Conservation (phyloP, 1,139 yeast genomes). For the Wickerhamomyces sp. region DNA sequence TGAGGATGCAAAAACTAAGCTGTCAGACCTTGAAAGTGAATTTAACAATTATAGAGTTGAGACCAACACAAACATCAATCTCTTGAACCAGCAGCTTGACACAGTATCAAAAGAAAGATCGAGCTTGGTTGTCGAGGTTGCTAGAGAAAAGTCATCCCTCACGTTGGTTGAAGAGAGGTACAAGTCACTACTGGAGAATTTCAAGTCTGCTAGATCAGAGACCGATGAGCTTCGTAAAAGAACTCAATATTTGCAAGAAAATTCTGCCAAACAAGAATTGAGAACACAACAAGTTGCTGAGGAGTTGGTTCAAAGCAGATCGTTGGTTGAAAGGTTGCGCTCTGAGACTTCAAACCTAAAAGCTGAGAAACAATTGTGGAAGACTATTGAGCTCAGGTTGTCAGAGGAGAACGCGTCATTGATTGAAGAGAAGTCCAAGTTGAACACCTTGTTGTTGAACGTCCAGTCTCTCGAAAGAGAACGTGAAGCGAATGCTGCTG, state of each 20-base stretch:
- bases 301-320: constrained; percentile 40
- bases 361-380: constrained; percentile 52
- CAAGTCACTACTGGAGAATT: constrained; percentile 30
- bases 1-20: constrained; percentile 28
- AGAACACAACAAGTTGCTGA: constrained; percentile 55
- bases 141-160: constrained; percentile 41
- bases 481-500: constrained; percentile 49
- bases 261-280: constrained; percentile 46
- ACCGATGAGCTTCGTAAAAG: constrained; percentile 38
- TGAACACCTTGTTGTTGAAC: constrained; percentile 56
- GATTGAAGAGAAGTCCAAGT: constrained; percentile 52
- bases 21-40: constrained; percentile 30
- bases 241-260: constrained; percentile 49
- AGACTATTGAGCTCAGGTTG: constrained; percentile 46
- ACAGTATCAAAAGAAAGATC: constrained; percentile 42
- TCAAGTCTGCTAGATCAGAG: constrained; percentile 38
- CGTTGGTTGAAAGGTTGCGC: constrained; percentile 33
- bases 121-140: constrained; percentile 39
- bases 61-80: constrained; percentile 34
- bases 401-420: constrained; percentile 49
- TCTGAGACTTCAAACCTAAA: constrained; percentile 44
- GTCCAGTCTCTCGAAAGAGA: constrained; percentile 61
- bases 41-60: constrained; percentile 36
- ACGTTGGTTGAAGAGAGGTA: constrained; percentile 43
- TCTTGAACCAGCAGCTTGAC: constrained; percentile 35